Conservation (phyloP, 1,139 yeast species). For the Suhomyces yuchorum region DNA sequence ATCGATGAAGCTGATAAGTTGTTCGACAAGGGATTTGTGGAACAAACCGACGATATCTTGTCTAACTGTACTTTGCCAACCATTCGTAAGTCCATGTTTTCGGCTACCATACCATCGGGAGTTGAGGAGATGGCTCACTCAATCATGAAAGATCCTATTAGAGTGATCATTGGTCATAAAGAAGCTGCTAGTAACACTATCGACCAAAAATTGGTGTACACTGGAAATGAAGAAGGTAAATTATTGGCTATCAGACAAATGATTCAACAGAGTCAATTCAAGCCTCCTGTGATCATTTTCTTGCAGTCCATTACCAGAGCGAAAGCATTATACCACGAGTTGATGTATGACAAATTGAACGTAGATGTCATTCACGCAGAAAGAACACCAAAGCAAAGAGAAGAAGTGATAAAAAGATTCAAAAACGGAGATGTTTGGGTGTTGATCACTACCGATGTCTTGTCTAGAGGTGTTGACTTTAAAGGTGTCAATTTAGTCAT, state of each 20-base stretch:
- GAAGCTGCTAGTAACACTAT: constrained; percentile 88
- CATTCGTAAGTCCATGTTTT: constrained; percentile 75
- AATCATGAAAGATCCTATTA: constrained; percentile 81
- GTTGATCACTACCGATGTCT: constrained; percentile 91
- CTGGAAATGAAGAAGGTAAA: constrained; percentile 96
- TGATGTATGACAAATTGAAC: constrained; percentile 84
- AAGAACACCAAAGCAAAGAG: constrained; percentile 86
- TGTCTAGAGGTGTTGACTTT: constrained; percentile 96
- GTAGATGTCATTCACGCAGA: constrained; percentile 98
- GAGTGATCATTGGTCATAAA: constrained; percentile 89
- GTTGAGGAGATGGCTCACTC: constrained; percentile 87
- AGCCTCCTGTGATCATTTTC: constrained; percentile 91
- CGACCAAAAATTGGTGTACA: constrained; percentile 80
- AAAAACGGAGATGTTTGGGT: constrained; percentile 94
- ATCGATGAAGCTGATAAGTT: constrained; percentile 97
- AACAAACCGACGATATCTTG: constrained; percentile 86
- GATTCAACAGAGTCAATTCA: constrained; percentile 80
- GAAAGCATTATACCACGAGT: constrained; percentile 89
- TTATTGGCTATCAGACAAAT: constrained; percentile 86
- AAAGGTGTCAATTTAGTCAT: constrained; percentile 93
- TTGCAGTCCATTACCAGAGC: constrained; percentile 93
- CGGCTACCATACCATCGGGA: constrained; percentile 94
- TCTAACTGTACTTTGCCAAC: constrained; percentile 60
- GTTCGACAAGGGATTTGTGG: constrained; percentile 86
- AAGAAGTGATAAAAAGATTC: constrained; percentile 79